A percentile compares a stretch with the other conserved stretches of the same genome.
Conservation (phyloP, 2,329 filamentous ascomycete species). For the Immersiporthe knoxdaviesiana region DNA sequence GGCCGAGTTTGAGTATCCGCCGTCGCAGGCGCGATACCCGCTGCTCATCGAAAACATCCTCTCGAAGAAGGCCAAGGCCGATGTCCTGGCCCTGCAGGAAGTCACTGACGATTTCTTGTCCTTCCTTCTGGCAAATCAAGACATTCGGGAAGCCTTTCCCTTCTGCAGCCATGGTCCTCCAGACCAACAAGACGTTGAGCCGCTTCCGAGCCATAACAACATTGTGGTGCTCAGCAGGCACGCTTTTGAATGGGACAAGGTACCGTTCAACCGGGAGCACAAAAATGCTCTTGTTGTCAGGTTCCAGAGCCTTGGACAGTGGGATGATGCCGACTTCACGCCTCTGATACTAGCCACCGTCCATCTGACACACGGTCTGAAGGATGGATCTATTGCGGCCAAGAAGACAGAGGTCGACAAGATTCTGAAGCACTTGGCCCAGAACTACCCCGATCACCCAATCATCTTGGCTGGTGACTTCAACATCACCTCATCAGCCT, state of each 20-base stretch:
- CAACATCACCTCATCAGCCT: conserved; percentile 63
- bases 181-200: conserved; percentile 52
- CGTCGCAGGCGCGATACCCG: conserved; percentile 46
- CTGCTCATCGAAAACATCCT: conserved; percentile 50
- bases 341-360: conserved; percentile 58
- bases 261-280: conserved; percentile 58
- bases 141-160: conserved; percentile 53
- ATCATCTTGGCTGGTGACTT: conserved; percentile 67
- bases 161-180: conserved; percentile 63
- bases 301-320: conserved; percentile 40
- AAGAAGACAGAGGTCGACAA: conserved; percentile 61
- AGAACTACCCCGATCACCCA: conserved; percentile 46
- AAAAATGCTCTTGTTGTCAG: conserved; percentile 59
- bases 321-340: conserved; percentile 34
- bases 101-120: conserved; percentile 67
- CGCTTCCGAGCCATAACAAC: conserved; percentile 64
- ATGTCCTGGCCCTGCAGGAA: conserved; percentile 62
- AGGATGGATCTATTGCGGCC: conserved; percentile 58
- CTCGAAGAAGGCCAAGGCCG: conserved; percentile 45
- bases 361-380: conserved; percentile 65
- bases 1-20: conserved; percentile 54
- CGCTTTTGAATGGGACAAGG: conserved; percentile 57
- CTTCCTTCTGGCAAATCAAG: conserved; percentile 52
- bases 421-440: conserved; percentile 51
- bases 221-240: conserved; percentile 61